Evolutionary conservation across 2,329 filamentous ascomycete genomes (phyloP), one percentile per base, ranked within the genome.

Genomic region (Proliferodiscus dingleyae): DNA sequence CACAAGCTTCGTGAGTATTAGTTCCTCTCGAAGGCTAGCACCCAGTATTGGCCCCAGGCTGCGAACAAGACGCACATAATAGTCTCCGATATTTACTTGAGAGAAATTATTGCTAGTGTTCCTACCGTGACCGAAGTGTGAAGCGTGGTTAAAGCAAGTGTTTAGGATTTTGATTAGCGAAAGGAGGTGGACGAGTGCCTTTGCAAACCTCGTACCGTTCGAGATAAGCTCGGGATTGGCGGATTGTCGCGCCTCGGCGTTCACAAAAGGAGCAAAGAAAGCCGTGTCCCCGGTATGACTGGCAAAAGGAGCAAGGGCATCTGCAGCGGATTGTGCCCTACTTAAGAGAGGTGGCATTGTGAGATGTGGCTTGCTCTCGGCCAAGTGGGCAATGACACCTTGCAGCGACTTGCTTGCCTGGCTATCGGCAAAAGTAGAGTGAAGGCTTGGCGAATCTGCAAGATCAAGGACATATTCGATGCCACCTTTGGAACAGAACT

Each of bases 381-480:
- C 80, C 52, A 96, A 76, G 53, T 84, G 77, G 52, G 87, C 81
- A 40, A 95, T 73, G 9, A 95, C 83, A 28, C 81, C 78, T 13
- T 83, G 79, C 43, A 96, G 73, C 49, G 85, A 81, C 49, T 83
- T 78, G 45, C 83, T 83, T 3, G 86, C 79, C 42, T 75, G 68
- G 5, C 78, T 77, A 32, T 85, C 82, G 30, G 82, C 77, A 60
- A 87, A 83, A 59, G 87, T 78, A 56, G 82, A 81, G 1, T 88
- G 81, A 37, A 97, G 74, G 62, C 88, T 90, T 4, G 89, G 85
- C 23, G 90, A 79, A 43, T 86, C 87, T 32, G 85, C 85, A 45
- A 96, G 80, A 61, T 96, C 89, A 43, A 98, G 73, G 16, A 97
- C 73, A 41, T 85, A 74, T 64, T 96, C 89, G 19, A 91, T 81